These are phyloP conservation scores for Phytophthora megakarya DNA, from an alignment of 352 stramenopile species.

Conservation along the genomic window DNA sequence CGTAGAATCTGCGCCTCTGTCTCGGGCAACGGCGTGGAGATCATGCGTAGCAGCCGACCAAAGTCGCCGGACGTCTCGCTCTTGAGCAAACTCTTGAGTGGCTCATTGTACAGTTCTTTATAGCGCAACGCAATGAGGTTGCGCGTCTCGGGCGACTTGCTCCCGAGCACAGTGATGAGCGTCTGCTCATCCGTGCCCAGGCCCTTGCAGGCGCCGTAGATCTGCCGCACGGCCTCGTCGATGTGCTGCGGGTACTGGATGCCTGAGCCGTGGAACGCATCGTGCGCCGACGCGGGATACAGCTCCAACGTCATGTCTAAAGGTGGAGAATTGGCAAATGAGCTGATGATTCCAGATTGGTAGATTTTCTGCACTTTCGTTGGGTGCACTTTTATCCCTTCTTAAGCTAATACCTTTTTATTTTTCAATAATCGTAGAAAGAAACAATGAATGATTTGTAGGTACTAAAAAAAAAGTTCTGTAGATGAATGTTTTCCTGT, in stretches of 20 bases:
- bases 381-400: neutral
- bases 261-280: conserved; percentile 54
- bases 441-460: no score
- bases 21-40: conserved; percentile 72
- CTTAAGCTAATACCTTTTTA: neutral
- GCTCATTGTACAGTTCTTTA: conserved; percentile 65
- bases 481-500: no score
- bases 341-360: conserved; percentile 1
- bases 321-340: neutral
- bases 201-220: conserved; percentile 66
- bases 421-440: no score
- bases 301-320: conserved; percentile 44
- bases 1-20: conserved; percentile 71
- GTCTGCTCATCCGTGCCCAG: conserved; percentile 78
- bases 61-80: conserved; percentile 82
- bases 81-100: conserved; percentile 60
- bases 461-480: no score
- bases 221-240: conserved; percentile 71
- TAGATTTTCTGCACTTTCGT: neutral
- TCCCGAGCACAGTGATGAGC: conserved; percentile 69
- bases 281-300: conserved; percentile 64
- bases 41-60: conserved; percentile 68
- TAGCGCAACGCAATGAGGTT: conserved; percentile 75
- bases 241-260: conserved; percentile 56
- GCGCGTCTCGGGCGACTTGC: conserved; percentile 69